A percentile compares a stretch with the other conserved stretches of the same genome.
Conservation (phyloP, 140 eudicot species). For the Erigeron philadelphicus region DNA sequence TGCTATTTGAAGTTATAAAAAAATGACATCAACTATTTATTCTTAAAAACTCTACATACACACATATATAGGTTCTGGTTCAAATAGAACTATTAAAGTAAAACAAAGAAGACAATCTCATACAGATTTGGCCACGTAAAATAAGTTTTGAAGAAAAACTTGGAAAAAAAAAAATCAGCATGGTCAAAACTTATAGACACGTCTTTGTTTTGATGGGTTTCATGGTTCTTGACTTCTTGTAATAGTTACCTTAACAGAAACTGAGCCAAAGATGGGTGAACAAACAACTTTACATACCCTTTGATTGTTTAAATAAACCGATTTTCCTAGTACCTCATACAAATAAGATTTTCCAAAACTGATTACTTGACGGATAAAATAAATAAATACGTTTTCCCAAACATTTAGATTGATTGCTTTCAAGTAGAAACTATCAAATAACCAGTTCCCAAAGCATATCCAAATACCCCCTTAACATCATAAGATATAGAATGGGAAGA, state of each 20-base stretch:
- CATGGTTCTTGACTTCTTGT: too few relatives aligned
- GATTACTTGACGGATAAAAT: neutral
- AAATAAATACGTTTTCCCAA: neutral
- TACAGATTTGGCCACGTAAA: too few relatives aligned
- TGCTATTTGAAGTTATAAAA: neutral
- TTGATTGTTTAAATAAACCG: neutral
- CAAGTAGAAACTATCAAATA: neutral
- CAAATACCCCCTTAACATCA: neutral
- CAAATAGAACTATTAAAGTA: neutral
- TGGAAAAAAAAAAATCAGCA: too few relatives aligned
- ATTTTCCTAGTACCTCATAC: too few relatives aligned
- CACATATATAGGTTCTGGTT: neutral
- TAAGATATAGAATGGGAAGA: neutral
- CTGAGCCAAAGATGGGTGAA: neutral
- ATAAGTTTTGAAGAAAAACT: too few relatives aligned
- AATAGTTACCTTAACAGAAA: neutral
- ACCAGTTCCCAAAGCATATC: neutral
- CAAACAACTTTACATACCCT: neutral
- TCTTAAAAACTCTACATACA: neutral
- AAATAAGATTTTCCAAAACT: neutral
- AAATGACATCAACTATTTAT: neutral
- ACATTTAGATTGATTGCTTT: neutral
- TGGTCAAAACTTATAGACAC: too few relatives aligned
- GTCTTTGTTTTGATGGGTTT: too few relatives aligned
- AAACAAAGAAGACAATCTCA: too few relatives aligned